Evolutionary conservation across 106 monocot species (phyloP).

Genomic region (Dendrobium catenatum): DNA sequence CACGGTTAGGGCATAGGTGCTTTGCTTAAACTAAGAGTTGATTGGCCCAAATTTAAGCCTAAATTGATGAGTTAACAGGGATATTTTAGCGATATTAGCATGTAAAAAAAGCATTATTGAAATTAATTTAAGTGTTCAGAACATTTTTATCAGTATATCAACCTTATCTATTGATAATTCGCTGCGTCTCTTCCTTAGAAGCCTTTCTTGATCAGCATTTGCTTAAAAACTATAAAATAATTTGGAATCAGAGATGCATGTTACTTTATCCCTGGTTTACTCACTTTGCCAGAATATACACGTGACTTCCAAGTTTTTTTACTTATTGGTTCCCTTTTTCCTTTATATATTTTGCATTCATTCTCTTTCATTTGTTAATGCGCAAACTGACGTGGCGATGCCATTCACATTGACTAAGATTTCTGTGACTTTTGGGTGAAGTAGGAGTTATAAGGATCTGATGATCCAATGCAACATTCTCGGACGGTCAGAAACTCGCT

Average conservation of each 20-base stretch:
- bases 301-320: background rate
- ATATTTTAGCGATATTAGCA: no score
- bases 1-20: no score
- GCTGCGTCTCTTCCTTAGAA: no score
- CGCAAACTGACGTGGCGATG: background rate
- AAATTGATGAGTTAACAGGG: no score
- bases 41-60: no score
- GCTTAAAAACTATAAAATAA: background rate
- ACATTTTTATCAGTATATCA: no score
- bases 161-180: no score
- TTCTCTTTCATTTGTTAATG: background rate
- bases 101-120: no score
- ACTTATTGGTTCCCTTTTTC: background rate
- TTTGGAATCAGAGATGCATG: background rate
- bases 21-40: no score
- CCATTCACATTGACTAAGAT: background rate
- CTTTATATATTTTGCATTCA: background rate
- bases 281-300: background rate
- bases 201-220: background rate
- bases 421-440: background rate
- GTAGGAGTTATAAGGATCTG: conserved; percentile 91
- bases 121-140: no score
- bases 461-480: conserved; percentile 82
- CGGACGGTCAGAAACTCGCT: conserved; percentile 70
- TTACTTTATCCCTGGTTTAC: background rate